Evolutionary conservation across 2,329 filamentous ascomycete genomes (phyloP), one percentile per base, ranked within the genome.

Genomic region (Fusarium cicatricum): DNA sequence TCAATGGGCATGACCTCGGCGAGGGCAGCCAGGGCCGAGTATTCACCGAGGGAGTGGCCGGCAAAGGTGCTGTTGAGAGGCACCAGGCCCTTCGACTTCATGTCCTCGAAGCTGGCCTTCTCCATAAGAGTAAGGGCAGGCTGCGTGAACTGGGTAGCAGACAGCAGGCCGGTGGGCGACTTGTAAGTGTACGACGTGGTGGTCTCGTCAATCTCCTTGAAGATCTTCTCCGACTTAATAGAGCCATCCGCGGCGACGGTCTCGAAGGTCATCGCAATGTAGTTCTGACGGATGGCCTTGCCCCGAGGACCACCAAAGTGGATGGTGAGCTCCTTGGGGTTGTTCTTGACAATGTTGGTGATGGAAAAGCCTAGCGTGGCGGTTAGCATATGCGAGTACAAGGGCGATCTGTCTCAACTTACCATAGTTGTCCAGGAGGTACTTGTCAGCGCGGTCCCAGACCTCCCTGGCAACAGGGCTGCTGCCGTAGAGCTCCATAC

Each of bases 1-100:
- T 99, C 95, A 71, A 99, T 99, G n/a, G 96, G 95, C 91, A 99
- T 97, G 73, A 99, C 95, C 72, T 99, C 94, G 11, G 96, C 95
- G 58, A 99, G 84, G 11, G 95, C 95, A 60, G 95, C 95, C 61
- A 99, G 87, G 10, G 95, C 95, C 60, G 93, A 97, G 82, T 99
- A 99, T 80, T 99, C 95, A 77, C 95, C 95, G 17, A 99, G 87
- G 1, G 96, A 99, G 82, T 99, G 95, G 65, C 95, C 95, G 12
- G 95, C 95, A 74, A 99, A 99, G 66, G 90, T 97, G 84, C 92
- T 97, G 80, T 98, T 94, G 55, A 92, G 85, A 69, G 97, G 92
- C 28, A 99, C 94, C 29, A 99, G 86, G 58, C 96, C 95, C 84
- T 97, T 98, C 69, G 92, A 85, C 72, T 92, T 92, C 95, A 99